Evolutionary conservation across 1,139 yeast species (phyloP).

Genomic region (Torulaspora globosa): DNA sequence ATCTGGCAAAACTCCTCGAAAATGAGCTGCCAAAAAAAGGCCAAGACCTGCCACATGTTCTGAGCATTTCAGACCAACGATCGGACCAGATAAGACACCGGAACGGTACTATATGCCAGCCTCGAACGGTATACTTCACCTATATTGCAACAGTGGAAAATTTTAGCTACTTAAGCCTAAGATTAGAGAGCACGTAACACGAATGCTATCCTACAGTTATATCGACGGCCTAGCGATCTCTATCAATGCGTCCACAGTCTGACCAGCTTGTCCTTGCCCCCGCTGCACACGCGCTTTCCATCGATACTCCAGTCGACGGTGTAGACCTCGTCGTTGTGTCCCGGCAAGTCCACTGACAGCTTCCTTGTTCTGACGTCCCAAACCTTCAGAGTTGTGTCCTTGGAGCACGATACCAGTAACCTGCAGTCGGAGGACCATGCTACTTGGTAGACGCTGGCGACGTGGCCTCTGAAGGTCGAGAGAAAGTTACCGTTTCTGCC

Average conservation of each 20-base stretch:
- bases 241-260: conserved; percentile 79
- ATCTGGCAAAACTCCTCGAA: conserved; percentile 7
- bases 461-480: conserved; percentile 92
- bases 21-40: background rate
- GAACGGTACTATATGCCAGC: background rate
- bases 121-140: background rate
- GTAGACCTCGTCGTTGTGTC: conserved; percentile 91
- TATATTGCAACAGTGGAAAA: background rate
- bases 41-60: background rate
- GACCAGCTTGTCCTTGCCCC: conserved; percentile 94
- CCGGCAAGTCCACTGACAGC: conserved; percentile 84
- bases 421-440: conserved; percentile 98
- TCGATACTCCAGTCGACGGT: conserved; percentile 99
- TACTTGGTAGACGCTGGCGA: conserved; percentile 96
- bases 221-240: background rate
- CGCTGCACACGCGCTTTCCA: conserved; percentile 88
- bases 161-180: background rate
- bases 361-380: conserved; percentile 92
- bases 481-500: conserved; percentile 88
- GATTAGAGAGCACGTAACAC: background rate
- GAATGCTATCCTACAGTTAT: conserved; percentile 5
- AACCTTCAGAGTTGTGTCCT: conserved; percentile 93
- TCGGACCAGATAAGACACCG: background rate
- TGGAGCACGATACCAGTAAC: conserved; percentile 84
- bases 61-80: background rate